Percentiles rank a stretch among this genome's conserved stretches.
These are phyloP conservation scores for Globisporangium cylindrosporum DNA, from an alignment of 352 stramenopile genomes.

Conservation along the genomic window DNA sequence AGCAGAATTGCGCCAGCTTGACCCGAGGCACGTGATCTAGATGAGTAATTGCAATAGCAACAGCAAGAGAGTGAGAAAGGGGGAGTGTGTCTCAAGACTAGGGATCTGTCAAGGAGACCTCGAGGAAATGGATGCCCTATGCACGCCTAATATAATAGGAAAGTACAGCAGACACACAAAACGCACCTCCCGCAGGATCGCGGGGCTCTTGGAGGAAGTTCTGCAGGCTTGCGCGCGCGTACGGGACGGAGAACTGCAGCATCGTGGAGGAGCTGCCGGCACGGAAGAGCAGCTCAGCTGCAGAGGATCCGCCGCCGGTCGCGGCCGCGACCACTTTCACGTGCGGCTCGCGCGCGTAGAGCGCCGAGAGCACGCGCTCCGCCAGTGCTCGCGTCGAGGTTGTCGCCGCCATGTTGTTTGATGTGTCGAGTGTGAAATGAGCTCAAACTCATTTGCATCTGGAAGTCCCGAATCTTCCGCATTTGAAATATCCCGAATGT, in stretches of 20 bases:
- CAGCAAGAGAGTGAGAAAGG: neutral
- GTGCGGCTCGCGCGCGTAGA: conserved; percentile 50
- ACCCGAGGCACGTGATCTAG: neutral
- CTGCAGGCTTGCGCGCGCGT: conserved; percentile 58
- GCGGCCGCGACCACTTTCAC: conserved; percentile 54
- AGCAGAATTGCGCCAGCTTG: conserved; percentile 41
- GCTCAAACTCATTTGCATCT: too few species aligned
- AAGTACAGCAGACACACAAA: neutral
- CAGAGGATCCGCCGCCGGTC: conserved; percentile 53
- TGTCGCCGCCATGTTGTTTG: neutral
- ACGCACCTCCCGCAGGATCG: conserved; percentile 9
- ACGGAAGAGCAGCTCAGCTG: conserved; percentile 45
- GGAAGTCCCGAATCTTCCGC: too few species aligned
- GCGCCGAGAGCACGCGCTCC: conserved; percentile 48
- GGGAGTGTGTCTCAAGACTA: too few species aligned
- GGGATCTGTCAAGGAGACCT: neutral
- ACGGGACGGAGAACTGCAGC: conserved; percentile 65
- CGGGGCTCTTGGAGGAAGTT: conserved; percentile 35
- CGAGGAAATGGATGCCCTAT: neutral
- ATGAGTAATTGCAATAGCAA: neutral
- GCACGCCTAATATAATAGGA: too few species aligned
- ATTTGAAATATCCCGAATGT: too few species aligned
- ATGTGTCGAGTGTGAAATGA: neutral
- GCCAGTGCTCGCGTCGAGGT: conserved; percentile 22
- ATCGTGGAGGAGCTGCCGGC: conserved; percentile 68